These are phyloP conservation scores for Parachlorella kessleri DNA, from an alignment of 139 green algal species.

Conservation along the genomic window DNA sequence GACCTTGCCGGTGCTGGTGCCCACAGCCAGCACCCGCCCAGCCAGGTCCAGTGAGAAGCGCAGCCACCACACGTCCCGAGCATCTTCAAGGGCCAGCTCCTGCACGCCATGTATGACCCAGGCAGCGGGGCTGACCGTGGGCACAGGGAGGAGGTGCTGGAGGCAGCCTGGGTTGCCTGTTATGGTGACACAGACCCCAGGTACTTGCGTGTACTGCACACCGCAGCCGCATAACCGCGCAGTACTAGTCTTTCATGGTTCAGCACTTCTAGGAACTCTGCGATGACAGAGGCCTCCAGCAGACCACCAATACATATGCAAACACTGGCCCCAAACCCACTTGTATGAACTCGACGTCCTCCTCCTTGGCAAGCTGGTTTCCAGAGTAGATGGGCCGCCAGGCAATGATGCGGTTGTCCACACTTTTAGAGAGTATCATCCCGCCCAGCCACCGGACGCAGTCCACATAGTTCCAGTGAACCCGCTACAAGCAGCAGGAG, in stretches of 20 bases:
- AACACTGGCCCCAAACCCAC: background rate
- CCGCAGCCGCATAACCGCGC: no score
- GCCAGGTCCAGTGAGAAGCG: slow-evolving; percentile 63
- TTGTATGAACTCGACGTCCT: slow-evolving; percentile 21
- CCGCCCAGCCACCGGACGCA: slow-evolving; percentile 82
- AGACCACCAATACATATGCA: background rate
- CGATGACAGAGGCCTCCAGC: background rate
- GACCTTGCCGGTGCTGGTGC: slow-evolving; percentile 52
- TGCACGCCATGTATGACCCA: no score
- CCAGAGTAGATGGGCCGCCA: slow-evolving; percentile 36
- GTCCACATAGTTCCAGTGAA: slow-evolving; percentile 85
- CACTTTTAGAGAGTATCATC: slow-evolving; percentile 70
- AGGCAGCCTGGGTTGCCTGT: no score
- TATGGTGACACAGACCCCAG: no score
- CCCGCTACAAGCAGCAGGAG: slow-evolving; percentile 46
- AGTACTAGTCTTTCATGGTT: no score
- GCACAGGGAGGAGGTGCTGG: no score
- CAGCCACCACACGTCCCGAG: slow-evolving; percentile 70
- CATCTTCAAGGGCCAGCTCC: slow-evolving; percentile 56
- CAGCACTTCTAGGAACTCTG: no score
- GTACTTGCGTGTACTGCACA: no score
- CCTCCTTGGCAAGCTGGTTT: slow-evolving; percentile 1
- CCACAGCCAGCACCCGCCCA: slow-evolving; percentile 56
- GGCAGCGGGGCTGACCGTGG: no score
- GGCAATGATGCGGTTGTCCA: slow-evolving; percentile 59